Evolutionary conservation across 371 early-diverging fungal genomes (phyloP).

Genomic region (Rhizopus stolonifer): DNA sequence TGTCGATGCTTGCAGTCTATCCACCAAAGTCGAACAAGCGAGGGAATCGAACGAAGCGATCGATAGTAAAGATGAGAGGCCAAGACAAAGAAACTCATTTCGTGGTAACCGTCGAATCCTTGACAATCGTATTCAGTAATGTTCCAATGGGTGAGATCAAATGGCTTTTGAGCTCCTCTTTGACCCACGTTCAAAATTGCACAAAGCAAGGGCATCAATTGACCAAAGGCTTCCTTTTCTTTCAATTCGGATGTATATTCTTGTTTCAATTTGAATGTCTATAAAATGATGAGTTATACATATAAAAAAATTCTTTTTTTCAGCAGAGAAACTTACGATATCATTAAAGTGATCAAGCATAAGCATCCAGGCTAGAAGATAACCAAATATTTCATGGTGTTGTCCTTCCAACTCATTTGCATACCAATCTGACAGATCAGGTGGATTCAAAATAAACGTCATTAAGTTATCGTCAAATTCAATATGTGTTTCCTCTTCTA

Average conservation of each 20-base stretch:
- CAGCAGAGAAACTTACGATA: conserved; percentile 74
- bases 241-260: conserved; percentile 65
- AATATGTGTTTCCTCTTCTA: conserved; percentile 25
- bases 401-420: conserved; percentile 9
- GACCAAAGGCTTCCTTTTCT: conserved; percentile 48
- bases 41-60: conserved; percentile 64
- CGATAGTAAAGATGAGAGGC: conserved; percentile 75
- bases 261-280: conserved; percentile 79
- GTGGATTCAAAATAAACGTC: conserved; percentile 24
- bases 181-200: conserved; percentile 64
- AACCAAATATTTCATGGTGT: conserved; percentile 55
- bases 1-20: conserved; percentile 80
- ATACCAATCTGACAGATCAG: conserved; percentile 24
- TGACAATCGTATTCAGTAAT: conserved; percentile 63
- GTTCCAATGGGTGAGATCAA: conserved; percentile 76
- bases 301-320: too few relatives aligned
- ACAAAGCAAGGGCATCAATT: conserved; percentile 64
- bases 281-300: background rate
- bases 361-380: conserved; percentile 72
- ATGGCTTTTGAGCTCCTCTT: conserved; percentile 39
- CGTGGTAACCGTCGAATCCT: conserved; percentile 57
- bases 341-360: conserved; percentile 78
- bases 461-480: conserved; percentile 25
- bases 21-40: conserved; percentile 81
- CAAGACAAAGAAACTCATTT: conserved; percentile 64